Conservation (phyloP, 2,329 filamentous ascomycete genomes). For the Zymoseptoria pseudotritici region DNA sequence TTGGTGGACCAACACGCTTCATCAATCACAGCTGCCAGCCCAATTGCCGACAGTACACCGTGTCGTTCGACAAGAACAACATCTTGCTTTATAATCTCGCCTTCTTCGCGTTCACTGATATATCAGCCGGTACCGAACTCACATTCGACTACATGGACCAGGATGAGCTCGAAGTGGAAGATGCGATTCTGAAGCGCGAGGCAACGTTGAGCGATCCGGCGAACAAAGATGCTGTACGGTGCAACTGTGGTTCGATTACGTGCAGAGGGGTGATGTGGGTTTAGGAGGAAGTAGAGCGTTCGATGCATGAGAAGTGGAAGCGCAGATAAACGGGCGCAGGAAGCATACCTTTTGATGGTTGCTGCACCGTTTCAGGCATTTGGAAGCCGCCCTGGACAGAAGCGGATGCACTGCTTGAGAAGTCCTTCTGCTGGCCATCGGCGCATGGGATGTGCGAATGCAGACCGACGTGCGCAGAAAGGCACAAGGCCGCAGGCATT, state of each 20-base stretch:
- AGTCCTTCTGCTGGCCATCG: too few relatives aligned
- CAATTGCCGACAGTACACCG: slow-evolving; percentile 70
- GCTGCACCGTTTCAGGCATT: too few relatives aligned
- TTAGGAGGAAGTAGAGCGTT: not conserved
- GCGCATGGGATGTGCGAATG: too few relatives aligned
- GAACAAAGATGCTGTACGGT: slow-evolving; percentile 37
- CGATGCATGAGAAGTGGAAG: not conserved
- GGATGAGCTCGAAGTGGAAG: slow-evolving; percentile 39
- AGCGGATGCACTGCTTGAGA: too few relatives aligned
- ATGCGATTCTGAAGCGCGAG: slow-evolving; percentile 19
- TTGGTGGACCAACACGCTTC: too few relatives aligned
- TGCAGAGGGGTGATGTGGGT: slow-evolving; percentile 64
- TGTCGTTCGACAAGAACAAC: slow-evolving; percentile 69
- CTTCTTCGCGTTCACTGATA: slow-evolving; percentile 63
- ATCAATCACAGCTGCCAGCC: slow-evolving; percentile 79
- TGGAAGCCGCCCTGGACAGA: too few relatives aligned
- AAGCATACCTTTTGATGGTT: too few relatives aligned
- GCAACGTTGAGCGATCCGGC: slow-evolving; percentile 44
- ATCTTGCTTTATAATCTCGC: slow-evolving; percentile 68
- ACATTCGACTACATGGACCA: slow-evolving; percentile 75
- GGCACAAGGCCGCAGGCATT: too few relatives aligned
- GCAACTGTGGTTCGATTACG: slow-evolving; percentile 54
- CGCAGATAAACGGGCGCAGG: too few relatives aligned
- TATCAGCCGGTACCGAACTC: slow-evolving; percentile 59
- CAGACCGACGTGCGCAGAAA: too few relatives aligned